A percentile compares a stretch with the other conserved stretches of the same genome.
phyloP scores from a whole-genome alignment of 2,329 filamentous ascomycete species.

The Pseudocercospora vitis region DNA sequence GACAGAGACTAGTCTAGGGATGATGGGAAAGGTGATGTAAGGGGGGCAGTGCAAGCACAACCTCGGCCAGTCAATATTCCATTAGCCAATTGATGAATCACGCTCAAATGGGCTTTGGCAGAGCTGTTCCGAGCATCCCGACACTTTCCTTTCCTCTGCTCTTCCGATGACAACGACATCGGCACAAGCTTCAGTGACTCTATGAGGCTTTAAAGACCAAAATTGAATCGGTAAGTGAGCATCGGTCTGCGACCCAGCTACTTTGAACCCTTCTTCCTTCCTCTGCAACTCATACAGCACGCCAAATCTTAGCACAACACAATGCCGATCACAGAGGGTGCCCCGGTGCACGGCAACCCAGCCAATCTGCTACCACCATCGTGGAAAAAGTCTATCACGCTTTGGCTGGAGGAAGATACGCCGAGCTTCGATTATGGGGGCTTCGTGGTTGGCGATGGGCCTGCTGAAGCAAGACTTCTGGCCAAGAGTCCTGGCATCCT shows the following conservation, averaged over 20 bases:
- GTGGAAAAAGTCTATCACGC: constrained; percentile 76
- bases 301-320: constrained; percentile 5
- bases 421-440: constrained; percentile 96
- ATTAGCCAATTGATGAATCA: no score
- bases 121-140: background rate
- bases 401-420: constrained; percentile 94
- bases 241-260: background rate
- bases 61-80: no score
- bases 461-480: constrained; percentile 52
- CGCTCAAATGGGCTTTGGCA: no score
- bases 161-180: constrained; percentile 9
- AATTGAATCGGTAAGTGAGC: background rate
- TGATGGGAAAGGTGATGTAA: no score
- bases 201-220: background rate
- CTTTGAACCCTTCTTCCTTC: background rate
- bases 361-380: constrained; percentile 77
- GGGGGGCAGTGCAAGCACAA: no score
- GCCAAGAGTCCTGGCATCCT: constrained; percentile 72
- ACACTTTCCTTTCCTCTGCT: background rate
- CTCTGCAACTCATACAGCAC: constrained; percentile 2
- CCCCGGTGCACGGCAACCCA: constrained; percentile 58
- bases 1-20: no score
- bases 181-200: background rate
- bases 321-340: constrained; percentile 51
- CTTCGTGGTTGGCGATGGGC: constrained; percentile 80